phyloP scores from a whole-genome alignment of 306 rosid genomes.

The Cicer pinnatifidum region DNA sequence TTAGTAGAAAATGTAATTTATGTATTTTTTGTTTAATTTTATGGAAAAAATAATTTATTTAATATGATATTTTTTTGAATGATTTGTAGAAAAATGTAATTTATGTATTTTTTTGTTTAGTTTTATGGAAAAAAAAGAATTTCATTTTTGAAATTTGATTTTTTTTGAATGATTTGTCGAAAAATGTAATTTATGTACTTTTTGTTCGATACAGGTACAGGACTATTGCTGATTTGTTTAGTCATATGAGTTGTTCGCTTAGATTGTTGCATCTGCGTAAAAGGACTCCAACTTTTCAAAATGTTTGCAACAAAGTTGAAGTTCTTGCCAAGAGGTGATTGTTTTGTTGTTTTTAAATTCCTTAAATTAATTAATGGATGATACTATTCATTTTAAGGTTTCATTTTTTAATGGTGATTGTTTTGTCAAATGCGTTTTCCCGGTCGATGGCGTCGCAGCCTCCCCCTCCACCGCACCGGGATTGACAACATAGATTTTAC shows the following conservation, averaged over 20 bases:
- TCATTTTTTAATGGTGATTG: neutral
- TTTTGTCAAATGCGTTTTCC: no score
- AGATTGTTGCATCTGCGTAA: slow-evolving; percentile 58
- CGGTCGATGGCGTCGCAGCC: no score
- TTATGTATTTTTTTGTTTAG: no score
- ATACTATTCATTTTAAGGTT: neutral
- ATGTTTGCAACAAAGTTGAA: slow-evolving; percentile 59
- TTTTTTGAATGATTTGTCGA: neutral
- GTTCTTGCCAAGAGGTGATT: slow-evolving; percentile 60
- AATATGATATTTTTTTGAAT: neutral
- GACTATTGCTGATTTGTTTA: slow-evolving; percentile 53
- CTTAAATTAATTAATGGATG: slow-evolving; percentile 13
- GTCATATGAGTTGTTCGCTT: slow-evolving; percentile 58
- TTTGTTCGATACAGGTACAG: slow-evolving; percentile 48
- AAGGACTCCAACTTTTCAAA: slow-evolving; percentile 59
- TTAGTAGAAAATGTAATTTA: neutral
- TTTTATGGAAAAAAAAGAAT: no score
- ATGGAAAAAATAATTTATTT: no score
- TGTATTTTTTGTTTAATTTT: no score
- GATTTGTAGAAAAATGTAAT: neutral
- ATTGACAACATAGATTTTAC: neutral
- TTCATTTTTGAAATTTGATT: neutral
- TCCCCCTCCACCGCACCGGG: no score
- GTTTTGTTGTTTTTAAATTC: neutral
- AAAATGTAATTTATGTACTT: slow-evolving; percentile 11